A percentile compares a stretch with the other conserved stretches of the same genome.
These are phyloP conservation scores for Macrocybe gigantea DNA, from an alignment of 768 basidiomycete species.

Conservation along the genomic window DNA sequence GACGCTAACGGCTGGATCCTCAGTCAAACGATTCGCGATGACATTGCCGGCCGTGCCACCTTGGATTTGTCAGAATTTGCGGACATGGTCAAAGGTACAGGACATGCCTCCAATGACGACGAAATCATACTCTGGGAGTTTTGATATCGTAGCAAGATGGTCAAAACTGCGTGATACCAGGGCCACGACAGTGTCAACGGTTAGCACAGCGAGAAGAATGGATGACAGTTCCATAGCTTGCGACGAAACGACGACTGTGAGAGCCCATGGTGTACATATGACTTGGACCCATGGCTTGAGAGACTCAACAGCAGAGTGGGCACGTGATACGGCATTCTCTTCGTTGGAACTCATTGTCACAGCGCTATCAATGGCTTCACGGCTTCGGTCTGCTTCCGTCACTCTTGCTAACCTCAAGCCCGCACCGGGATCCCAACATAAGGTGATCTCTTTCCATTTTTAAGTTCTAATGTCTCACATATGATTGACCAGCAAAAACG, in stretches of 20 bases:
- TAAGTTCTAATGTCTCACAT: neutral
- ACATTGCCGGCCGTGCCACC: conserved; percentile 7
- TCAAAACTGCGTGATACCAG: neutral
- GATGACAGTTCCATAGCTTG: too few relatives aligned
- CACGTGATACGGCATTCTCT: conserved; percentile 7
- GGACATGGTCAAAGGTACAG: neutral
- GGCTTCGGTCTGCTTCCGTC: conserved; percentile 32
- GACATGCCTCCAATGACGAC: conserved; percentile 2
- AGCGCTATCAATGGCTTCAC: conserved; percentile 19
- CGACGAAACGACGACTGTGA: too few relatives aligned
- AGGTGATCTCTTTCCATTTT: conserved; percentile 30
- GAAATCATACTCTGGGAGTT: neutral
- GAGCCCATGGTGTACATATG: too few relatives aligned
- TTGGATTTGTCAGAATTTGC: neutral
- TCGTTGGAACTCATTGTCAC: neutral
- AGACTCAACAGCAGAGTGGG: neutral
- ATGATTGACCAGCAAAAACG: conserved; percentile 71
- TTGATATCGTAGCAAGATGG: neutral
- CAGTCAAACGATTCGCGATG: conserved; percentile 3
- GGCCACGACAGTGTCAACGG: neutral
- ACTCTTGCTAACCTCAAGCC: conserved; percentile 72
- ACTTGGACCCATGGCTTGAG: too few relatives aligned
- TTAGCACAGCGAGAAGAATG: neutral
- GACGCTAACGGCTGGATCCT: conserved; percentile 3
- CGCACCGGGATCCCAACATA: conserved; percentile 63